Base-by-base conservation (phyloP, 2,329 filamentous ascomycete genomes). In the Xylaria sp. region DNA sequence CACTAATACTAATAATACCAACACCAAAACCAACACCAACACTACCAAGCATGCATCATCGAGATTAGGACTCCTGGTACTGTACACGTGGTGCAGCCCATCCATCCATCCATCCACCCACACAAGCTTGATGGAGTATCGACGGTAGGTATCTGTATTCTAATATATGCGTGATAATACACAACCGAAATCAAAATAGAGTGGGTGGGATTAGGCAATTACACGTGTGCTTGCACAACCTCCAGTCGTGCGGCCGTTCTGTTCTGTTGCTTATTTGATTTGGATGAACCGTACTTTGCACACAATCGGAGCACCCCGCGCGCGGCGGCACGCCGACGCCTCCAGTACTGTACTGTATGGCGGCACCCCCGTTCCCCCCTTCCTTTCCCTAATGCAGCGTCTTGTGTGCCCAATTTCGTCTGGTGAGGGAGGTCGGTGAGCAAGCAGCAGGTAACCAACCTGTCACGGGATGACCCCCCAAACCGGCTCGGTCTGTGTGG, bases 361-460 rank as follows among this genome's bases (percentile, higher is more conserved):
- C 25, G 25, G 11, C 19, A 33, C n/a, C 8, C 15, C 21, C n/a
- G 21, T 31, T 48, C n/a, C 4, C 44, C 13, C 46, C 46, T 29
- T 17, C 17, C 11, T 8, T 21, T 21, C 17, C 4, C 15, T 17
- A 33, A 19, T 49, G 46, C 27, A 23, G 35, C 17, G 6, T 38
- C 9, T n/a, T n/a, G n/a, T n/a, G n/a, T n/a, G 23, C 9, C 37
- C 48, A 53, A 17, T 49, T 57, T 58, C 33, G 13, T 54, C 62
- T 35, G 51, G 59, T 41, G 54, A 64, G 62, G 62, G 59, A 64
- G 55, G 62, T 64, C 62, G 51, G 54, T 55, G 51, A 55, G 51
- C 54, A 41, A 33, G 48, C n/a, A 33, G 35, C 27, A 41, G 47
- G 31, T 40, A 21, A 41, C 9, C 38, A 33, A 41, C 40, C 40